Base-by-base conservation (phyloP, 768 basidiomycete species). In the Tephrocybe sp. region DNA sequence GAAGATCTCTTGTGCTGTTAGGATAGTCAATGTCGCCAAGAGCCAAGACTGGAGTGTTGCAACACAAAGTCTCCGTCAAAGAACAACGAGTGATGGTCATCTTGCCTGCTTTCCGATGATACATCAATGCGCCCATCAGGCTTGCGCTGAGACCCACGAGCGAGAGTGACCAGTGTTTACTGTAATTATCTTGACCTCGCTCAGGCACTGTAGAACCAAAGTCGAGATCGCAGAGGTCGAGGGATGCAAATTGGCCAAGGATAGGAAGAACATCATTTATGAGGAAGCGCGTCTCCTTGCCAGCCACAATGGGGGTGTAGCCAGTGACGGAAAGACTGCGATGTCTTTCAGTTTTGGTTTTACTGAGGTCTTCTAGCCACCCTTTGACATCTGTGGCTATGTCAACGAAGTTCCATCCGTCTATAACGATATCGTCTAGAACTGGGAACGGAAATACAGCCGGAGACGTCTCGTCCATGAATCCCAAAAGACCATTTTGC, bases 351-450 rank as follows among this genome's bases (percentile, higher is more conserved):
- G n/a, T n/a, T 36, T 13, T 36, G 1, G 3, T 24, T 12, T 13
- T 6, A 3, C 26, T 13, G 15, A 27, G 34, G 25, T n/a, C 8
- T 4, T 37, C 45, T 1, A 38, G 28, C 45, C 45, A 47, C 34
- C 25, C 16, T 25, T 18, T 16, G 27, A 26, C n/a, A 6, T 28
- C 30, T 18, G 2, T 34, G n/a, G 16, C 15, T 3, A 47, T 9
- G 16, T 47, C 45, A 8, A 47, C 35, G 25, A 47, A 47, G 36
- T 47, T 47, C 35, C 45, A 47, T 25, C 45, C 45, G 26, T 47
- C 45, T 9, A 47, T 27, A 4, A 25, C 18, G 12, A 47, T 13
- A 21, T 28, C 34, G 2, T 16, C 8, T 2, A 37, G 11, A 5
- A 2, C 27, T 18, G 45, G 45, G 25, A 47, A 47, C 26, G 16